Base-by-base conservation (phyloP, 2,329 filamentous ascomycete genomes). In the Ascochyta rabiei region DNA sequence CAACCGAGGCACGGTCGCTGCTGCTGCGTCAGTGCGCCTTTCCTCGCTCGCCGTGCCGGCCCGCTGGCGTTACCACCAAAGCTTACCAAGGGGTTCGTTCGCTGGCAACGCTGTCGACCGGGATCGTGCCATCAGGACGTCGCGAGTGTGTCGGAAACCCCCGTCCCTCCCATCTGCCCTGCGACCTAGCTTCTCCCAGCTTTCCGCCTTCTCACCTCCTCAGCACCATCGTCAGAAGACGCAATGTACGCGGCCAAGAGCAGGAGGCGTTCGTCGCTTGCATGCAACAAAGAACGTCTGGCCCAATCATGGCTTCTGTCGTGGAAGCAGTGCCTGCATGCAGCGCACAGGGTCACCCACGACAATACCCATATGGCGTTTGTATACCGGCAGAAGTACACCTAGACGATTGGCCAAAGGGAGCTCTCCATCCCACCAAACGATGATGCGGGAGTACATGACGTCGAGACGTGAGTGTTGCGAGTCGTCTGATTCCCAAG, bases 21-120 rank as follows among this genome's bases (percentile, higher is more conserved):
- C 55, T 58, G 56, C 52, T 53, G 58, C 61, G 57, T 57, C 59
- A 46, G 52, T 55, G 52, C 52, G 49, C 52, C 19, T 46, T 24
- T 43, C 35, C 23, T 55, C 45, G 46, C 52, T 50, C 40, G 23
- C 52, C 52, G 52, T 45, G 35, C 42, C 52, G 52, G 52, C 46
- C 52, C 52, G 52, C 52, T 40, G 41, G 47, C 52, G 40, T 46
- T 41, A 49, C 52, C 52, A 31, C 52, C n/a, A 55, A n/a, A 42
- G 41, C 35, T 16, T 30, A 50, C 41, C 46, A 55, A 55, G 46
- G 52, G 52, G 46, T 34, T 40, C 31, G 46, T 34, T 40, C 31
- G n/a, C 24, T 39, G 31, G 50, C 44, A 33, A 43, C 7, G 28
- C 28, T 41, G 41, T 46, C 21, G 45, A 40, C 39, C 35, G 23